These are phyloP conservation scores for Lactarius evosmus DNA, from an alignment of 768 basidiomycete species.

Conservation along the genomic window DNA sequence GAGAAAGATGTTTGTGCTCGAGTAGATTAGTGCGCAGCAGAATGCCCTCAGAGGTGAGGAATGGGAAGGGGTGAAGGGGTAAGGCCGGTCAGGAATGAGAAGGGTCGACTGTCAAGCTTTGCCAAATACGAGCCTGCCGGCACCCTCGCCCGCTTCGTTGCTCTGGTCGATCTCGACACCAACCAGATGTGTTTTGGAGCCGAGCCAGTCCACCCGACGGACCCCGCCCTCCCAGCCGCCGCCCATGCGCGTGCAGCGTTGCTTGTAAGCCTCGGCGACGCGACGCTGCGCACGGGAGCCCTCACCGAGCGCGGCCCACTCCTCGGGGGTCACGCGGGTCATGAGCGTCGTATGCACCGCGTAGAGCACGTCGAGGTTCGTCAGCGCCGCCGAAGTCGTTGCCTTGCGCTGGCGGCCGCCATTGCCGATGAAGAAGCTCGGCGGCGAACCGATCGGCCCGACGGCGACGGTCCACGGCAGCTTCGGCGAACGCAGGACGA, in stretches of 20 bases:
- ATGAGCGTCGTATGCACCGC: constrained; percentile 56
- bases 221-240: constrained; percentile 71
- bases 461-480: constrained; percentile 63
- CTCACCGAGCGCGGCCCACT: constrained; percentile 60
- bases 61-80: neutral
- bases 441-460: constrained; percentile 34
- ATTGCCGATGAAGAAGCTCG: constrained; percentile 29
- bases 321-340: constrained; percentile 55
- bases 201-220: constrained; percentile 62
- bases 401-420: constrained; percentile 11
- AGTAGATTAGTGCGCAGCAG: constrained; percentile 12
- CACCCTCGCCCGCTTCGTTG: constrained; percentile 35
- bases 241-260: constrained; percentile 55
- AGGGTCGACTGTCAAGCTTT: constrained; percentile 34
- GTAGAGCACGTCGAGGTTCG: constrained; percentile 60
- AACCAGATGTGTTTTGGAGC: constrained; percentile 54
- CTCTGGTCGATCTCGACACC: constrained; percentile 59
- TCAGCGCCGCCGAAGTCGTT: constrained; percentile 37
- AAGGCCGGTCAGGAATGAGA: neutral
- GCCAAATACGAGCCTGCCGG: constrained; percentile 50
- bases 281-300: constrained; percentile 56
- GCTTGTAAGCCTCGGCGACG: constrained; percentile 59
- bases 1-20: neutral
- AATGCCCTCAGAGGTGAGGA: neutral
- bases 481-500: constrained; percentile 53